Evolutionary conservation across 2,329 filamentous ascomycete species (phyloP).

Genomic region (Curvularia lunata): DNA sequence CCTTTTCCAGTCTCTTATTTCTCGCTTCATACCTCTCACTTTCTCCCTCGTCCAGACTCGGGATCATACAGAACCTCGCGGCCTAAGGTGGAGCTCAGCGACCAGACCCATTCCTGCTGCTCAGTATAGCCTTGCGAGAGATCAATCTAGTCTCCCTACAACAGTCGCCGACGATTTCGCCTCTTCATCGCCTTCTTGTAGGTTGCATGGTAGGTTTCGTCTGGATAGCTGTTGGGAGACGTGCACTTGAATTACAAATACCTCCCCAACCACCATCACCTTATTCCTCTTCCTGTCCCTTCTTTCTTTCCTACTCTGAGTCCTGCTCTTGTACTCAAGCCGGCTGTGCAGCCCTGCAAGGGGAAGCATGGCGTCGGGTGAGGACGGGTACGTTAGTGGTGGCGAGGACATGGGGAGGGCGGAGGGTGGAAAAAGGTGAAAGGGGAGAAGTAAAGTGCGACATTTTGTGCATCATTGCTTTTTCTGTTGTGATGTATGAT

Average conservation of each 20-base stretch:
- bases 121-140: slow-evolving; percentile 61
- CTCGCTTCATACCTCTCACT: background rate
- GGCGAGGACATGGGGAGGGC: background rate
- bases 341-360: background rate
- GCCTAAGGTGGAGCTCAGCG: slow-evolving; percentile 60
- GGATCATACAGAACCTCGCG: slow-evolving; percentile 44
- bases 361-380: slow-evolving; percentile 12
- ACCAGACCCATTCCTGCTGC: slow-evolving; percentile 60
- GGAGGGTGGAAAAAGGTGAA: background rate
- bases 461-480: background rate
- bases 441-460: slow-evolving; percentile 2
- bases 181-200: background rate
- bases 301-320: background rate
- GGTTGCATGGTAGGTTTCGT: background rate
- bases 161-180: slow-evolving; percentile 34
- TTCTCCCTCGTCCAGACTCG: background rate
- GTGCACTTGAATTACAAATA: slow-evolving; percentile 11
- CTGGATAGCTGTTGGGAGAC: slow-evolving; percentile 8
- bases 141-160: slow-evolving; percentile 41
- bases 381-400: slow-evolving; percentile 15
- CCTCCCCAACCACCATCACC: background rate
- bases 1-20: background rate
- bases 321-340: slow-evolving; percentile 11
- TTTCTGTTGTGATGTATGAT: background rate
- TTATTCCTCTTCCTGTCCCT: background rate